phyloP scores from a whole-genome alignment of 768 basidiomycete genomes.

The Phlebiopsis gigantea region DNA sequence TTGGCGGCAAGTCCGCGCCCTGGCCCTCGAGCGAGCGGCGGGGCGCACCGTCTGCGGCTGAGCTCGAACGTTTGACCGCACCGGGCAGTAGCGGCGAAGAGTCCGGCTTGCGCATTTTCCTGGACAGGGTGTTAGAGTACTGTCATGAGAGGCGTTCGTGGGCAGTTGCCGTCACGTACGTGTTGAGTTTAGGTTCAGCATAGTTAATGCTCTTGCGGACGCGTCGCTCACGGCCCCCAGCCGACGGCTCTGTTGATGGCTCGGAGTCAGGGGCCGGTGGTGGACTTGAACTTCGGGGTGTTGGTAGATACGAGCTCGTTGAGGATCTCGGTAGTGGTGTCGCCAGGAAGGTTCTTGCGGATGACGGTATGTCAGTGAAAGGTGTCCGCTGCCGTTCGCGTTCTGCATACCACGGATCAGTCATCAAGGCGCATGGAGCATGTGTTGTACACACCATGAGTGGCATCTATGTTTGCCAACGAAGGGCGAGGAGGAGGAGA shows the following conservation, averaged over 20 bases:
- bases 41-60: conserved; percentile 22
- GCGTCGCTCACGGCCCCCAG: conserved; percentile 45
- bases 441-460: conserved; percentile 31
- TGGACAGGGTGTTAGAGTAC: conserved; percentile 24
- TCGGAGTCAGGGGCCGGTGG: conserved; percentile 35
- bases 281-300: conserved; percentile 42
- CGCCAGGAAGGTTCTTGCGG: conserved; percentile 33
- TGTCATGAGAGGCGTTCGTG: neutral
- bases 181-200: conserved; percentile 83
- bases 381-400: conserved; percentile 33
- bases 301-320: conserved; percentile 34
- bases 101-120: conserved; percentile 89
- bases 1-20: neutral
- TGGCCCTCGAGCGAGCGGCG: conserved; percentile 12
- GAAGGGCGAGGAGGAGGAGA: conserved; percentile 36
- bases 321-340: conserved; percentile 41
- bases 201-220: conserved; percentile 80
- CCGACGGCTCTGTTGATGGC: conserved; percentile 22
- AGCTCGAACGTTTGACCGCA: conserved; percentile 24
- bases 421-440: too few relatives aligned
- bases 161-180: conserved; percentile 58
- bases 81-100: conserved; percentile 36
- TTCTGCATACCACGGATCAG: too few relatives aligned
- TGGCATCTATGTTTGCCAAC: conserved; percentile 33
- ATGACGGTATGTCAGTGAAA: conserved; percentile 27